Percentiles rank a stretch among this genome's conserved stretches.
phyloP scores from a whole-genome alignment of 192 early-diverging fungal species.

The Gryganskiella cystojenkinii region DNA sequence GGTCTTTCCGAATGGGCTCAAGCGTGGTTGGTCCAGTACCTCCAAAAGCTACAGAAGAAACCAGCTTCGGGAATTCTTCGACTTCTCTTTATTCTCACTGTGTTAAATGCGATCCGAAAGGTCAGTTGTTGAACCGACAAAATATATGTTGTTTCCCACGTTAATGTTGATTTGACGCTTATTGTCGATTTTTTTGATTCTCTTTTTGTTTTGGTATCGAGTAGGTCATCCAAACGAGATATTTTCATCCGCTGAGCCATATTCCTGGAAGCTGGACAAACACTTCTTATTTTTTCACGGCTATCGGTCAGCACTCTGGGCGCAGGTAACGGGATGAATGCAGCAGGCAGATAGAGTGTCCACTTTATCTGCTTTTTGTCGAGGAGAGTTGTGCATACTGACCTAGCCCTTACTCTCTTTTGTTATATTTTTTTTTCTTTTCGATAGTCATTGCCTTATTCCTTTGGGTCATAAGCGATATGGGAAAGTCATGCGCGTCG shows the following conservation, averaged over 20 bases:
- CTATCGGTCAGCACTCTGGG: constrained; percentile 6
- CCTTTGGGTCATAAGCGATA: constrained; percentile 13
- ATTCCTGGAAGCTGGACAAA: constrained; percentile 11
- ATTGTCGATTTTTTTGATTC: background rate
- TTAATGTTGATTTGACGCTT: no score
- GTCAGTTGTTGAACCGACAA: no score
- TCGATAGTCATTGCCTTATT: constrained; percentile 28
- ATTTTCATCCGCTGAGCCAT: constrained; percentile 37
- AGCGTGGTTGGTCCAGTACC: no score
- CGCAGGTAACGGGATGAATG: constrained; percentile 8
- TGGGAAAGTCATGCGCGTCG: constrained; percentile 32
- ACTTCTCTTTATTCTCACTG: no score
- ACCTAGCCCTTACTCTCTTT: no score
- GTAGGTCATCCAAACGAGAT: constrained; percentile 17
- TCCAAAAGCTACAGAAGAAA: no score
- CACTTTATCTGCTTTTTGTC: no score
- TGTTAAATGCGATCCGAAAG: no score
- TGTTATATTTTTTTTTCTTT: background rate
- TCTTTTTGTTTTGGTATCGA: background rate
- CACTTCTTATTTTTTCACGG: constrained; percentile 18
- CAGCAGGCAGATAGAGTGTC: no score
- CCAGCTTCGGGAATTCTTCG: no score
- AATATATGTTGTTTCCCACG: no score
- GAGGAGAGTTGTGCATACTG: background rate
- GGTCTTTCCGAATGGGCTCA: no score